Conservation (phyloP, 2,329 filamentous ascomycete species). For the Stachybotrys echinatus region DNA sequence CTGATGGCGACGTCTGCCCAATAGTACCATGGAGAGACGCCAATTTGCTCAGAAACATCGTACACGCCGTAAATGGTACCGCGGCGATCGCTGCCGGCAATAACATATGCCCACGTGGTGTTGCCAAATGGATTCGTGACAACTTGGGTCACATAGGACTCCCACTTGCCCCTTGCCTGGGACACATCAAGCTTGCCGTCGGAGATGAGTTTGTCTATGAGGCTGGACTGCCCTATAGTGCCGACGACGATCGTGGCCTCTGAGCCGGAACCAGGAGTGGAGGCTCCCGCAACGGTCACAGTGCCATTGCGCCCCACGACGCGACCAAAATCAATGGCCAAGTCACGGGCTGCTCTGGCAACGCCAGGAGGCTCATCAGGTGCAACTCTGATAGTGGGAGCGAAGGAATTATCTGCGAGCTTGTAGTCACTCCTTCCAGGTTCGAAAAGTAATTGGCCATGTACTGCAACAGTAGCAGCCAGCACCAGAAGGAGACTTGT, state of each 20-base stretch:
- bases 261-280: not conserved
- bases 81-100: constrained; percentile 53
- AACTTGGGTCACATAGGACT: constrained; percentile 58
- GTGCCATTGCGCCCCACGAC: not conserved
- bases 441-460: not conserved
- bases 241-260: constrained; percentile 58
- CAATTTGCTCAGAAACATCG: constrained; percentile 55
- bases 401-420: not conserved
- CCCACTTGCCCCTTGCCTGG: constrained; percentile 59
- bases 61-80: constrained; percentile 58
- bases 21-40: constrained; percentile 51
- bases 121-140: constrained; percentile 40
- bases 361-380: not conserved
- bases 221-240: constrained; percentile 58
- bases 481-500: not conserved
- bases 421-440: not conserved
- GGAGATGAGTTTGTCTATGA: constrained; percentile 54
- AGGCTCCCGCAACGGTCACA: not conserved
- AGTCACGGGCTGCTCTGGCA: not conserved
- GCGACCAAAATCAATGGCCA: not conserved
- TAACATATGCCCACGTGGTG: constrained; percentile 41
- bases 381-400: not conserved
- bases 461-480: not conserved
- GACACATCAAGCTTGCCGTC: constrained; percentile 53
- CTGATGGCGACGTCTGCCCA: constrained; percentile 52